Percentiles rank a stretch among this genome's conserved stretches.
These are phyloP conservation scores for Neurospora sp. DNA, from an alignment of 495 filamentous ascomycete genomes.

Conservation along the genomic window DNA sequence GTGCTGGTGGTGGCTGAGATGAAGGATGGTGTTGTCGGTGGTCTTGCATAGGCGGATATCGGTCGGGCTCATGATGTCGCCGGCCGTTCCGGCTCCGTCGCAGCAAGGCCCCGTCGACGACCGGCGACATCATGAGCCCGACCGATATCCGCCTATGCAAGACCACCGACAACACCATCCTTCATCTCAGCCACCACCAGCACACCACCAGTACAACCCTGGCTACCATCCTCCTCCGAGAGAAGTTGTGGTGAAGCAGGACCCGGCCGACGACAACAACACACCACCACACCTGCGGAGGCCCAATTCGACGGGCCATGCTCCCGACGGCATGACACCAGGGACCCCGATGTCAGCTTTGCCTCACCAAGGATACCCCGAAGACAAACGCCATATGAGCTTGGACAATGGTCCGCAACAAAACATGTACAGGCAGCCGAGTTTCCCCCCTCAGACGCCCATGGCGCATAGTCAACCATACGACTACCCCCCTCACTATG, in stretches of 20 bases:
- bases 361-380: constrained; percentile 24
- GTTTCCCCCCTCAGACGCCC: constrained; percentile 36
- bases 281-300: constrained; percentile 34
- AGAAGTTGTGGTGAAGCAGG: constrained; percentile 41
- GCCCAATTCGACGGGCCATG: constrained; percentile 33
- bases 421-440: constrained; percentile 30
- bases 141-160: constrained; percentile 39
- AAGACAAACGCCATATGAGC: constrained; percentile 37
- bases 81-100: constrained; percentile 2
- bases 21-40: too few relatives aligned
- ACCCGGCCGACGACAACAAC: constrained; percentile 33
- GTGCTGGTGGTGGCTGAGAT: too few relatives aligned
- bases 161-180: constrained; percentile 39
- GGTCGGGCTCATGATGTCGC: too few relatives aligned
- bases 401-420: constrained; percentile 30
- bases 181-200: constrained; percentile 34
- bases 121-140: constrained; percentile 41
- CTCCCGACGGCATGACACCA: constrained; percentile 26
- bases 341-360: constrained; percentile 22
- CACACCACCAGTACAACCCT: constrained; percentile 29
- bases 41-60: too few relatives aligned
- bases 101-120: constrained; percentile 27
- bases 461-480: constrained; percentile 34
- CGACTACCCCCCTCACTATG: constrained; percentile 28
- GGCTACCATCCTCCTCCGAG: constrained; percentile 33